Evolutionary conservation across 2,329 filamentous ascomycete species (phyloP), one percentile per base, ranked within the genome.

Genomic region (Chaetomiaceae sp.): DNA sequence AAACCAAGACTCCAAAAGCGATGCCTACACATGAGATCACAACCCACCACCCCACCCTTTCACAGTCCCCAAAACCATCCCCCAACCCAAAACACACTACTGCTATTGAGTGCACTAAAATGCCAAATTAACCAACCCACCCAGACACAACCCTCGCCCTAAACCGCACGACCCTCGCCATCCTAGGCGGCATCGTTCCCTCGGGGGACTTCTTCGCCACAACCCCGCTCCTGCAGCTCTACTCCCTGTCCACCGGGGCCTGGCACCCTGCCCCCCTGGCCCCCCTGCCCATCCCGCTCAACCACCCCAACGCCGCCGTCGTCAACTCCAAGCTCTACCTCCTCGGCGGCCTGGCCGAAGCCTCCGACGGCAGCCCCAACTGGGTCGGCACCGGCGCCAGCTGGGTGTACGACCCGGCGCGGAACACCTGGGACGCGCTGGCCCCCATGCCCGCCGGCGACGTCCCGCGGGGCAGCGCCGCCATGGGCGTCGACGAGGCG

Each of bases 141-240:
- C 10, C 14, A 43, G 41, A 43, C 41, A 43, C 41, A 11, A 43
- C 41, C 41, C 25, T 43, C 41, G 25, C 25, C 16, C n/a, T 43
- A 11, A 43, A 43, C 41, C 3, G 8, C 16, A 43, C 41, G 16
- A 30, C 29, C 27, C 27, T 43, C 27, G 27, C 27, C 25, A 43
- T 43, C 41, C 41, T 43, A 10, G 41, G 41, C 41, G 41, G 41
- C 41, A 43, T 43, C 41, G 11, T 32, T 11, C 41, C 41, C 25
- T 11, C 8, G 23, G 6, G 14, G n/a, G 2, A 11, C 25, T n/a
- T 11, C 6, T 29, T 18, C 40, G 4, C 18, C 27, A 43, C 27
- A 9, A 43, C 41, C 16, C 6, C 41, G 1, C 41, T 43, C 41
- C 27, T 43, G 16, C 41, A 43, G 4, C 27, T 30, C 41, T 43